phyloP scores from a whole-genome alignment of 306 rosid species.

The Senna tora region DNA sequence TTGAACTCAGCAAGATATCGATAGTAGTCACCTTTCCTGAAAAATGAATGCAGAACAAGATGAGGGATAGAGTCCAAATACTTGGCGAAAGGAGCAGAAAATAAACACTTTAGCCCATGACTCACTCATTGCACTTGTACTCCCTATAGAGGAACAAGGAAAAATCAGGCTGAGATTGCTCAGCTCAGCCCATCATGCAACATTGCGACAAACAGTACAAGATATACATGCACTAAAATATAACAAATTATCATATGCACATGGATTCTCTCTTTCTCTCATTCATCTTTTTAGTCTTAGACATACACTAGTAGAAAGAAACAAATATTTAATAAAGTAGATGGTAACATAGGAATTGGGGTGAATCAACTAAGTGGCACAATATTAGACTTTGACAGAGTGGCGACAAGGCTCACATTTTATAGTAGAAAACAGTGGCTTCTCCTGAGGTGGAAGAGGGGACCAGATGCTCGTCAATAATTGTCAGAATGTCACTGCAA shows the following conservation, averaged over 20 bases:
- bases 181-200: slow-evolving; percentile 14
- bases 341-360: background rate
- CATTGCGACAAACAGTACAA: slow-evolving; percentile 1
- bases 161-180: background rate
- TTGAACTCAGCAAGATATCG: slow-evolving; percentile 81
- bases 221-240: background rate
- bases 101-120: slow-evolving; percentile 2
- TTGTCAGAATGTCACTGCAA: slow-evolving; percentile 75
- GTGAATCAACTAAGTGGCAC: slow-evolving; percentile 12
- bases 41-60: slow-evolving; percentile 32
- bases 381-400: background rate
- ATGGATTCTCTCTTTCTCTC: slow-evolving; percentile 5
- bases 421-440: slow-evolving; percentile 93
- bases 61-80: slow-evolving; percentile 13
- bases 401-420: slow-evolving; percentile 65
- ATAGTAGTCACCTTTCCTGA: slow-evolving; percentile 73
- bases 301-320: slow-evolving; percentile 2
- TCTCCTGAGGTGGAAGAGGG: slow-evolving; percentile 80
- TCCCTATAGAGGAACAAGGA: background rate
- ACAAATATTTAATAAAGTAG: background rate
- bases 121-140: slow-evolving; percentile 8
- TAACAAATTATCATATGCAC: background rate
- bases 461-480: slow-evolving; percentile 80
- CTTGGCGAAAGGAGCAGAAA: background rate
- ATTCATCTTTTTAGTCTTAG: slow-evolving; percentile 3